phyloP scores from a whole-genome alignment of 2,329 filamentous ascomycete genomes.

The Leptoxyphium fumago region DNA sequence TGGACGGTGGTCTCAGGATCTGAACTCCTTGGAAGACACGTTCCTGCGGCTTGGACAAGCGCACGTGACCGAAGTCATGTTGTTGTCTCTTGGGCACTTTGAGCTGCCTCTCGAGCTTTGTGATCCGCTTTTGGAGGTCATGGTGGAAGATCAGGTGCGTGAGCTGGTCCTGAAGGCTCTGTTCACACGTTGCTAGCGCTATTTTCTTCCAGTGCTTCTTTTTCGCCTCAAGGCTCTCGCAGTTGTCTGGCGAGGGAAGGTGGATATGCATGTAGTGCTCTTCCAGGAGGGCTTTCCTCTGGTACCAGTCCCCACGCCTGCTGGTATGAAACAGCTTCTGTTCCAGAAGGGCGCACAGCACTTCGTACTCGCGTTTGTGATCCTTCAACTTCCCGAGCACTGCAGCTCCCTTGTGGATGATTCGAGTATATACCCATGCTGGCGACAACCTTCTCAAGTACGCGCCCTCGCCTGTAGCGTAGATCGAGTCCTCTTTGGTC shows the following conservation, averaged over 20 bases:
- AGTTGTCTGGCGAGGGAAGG: constrained; percentile 28
- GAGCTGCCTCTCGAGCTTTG: constrained; percentile 73
- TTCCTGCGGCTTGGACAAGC: constrained; percentile 59
- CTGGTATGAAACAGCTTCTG: constrained; percentile 78
- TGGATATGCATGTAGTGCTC: constrained; percentile 80
- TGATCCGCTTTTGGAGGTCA: constrained; percentile 84
- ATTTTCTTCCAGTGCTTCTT: constrained; percentile 72
- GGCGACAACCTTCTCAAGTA: constrained; percentile 84
- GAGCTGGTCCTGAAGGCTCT: constrained; percentile 70
- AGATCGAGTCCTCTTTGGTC: constrained; percentile 59
- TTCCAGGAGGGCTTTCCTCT: constrained; percentile 83
- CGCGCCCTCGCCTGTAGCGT: constrained; percentile 69
- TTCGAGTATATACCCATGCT: constrained; percentile 83
- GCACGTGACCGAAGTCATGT: constrained; percentile 83
- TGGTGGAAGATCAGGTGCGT: constrained; percentile 91
- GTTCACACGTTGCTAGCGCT: constrained; percentile 68
- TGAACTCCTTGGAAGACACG: constrained; percentile 64
- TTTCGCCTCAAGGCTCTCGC: constrained; percentile 41
- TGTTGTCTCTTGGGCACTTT: constrained; percentile 73
- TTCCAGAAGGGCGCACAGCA: constrained; percentile 59
- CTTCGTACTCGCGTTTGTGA: constrained; percentile 58
- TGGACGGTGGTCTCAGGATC: constrained; percentile 32
- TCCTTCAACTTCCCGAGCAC: constrained; percentile 72
- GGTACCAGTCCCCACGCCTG: constrained; percentile 83
- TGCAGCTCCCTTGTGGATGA: constrained; percentile 73